Evolutionary conservation across 164 flowering plant species (phyloP), one percentile per base, ranked within the genome.

Genomic region (Buxus sempervirens): DNA sequence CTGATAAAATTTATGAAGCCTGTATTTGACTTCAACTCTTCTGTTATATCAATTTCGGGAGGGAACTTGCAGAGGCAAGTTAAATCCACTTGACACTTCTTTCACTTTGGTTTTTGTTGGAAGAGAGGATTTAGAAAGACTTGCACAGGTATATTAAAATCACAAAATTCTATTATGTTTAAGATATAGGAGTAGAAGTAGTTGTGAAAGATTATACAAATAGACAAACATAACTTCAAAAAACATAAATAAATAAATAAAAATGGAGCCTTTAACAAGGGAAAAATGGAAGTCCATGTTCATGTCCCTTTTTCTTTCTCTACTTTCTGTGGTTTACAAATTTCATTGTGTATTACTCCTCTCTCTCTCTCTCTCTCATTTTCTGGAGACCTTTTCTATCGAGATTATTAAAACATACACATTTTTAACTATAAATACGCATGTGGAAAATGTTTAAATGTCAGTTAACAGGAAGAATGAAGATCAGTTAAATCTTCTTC

Each of bases 21-120:
- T 14, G 96, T 94, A 22, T 91, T 87, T 72, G 90, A 81, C 21
- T 90, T 94, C 81, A 94, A 91, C 68, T 78, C 95, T 15, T 90
- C 97, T 1, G 76, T 81, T 65, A 18, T 94, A 69, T 83, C 82
- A n/a, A 70, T 94, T 54, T 80, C 88, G 16, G 95, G 97, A 38
- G 98, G 97, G 4, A 82, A 82, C 72, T 68, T 88, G 74, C 76
- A 75, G 75, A 90, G 91, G 97, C 77, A 73, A 80, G 88, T 76
- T 68, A 22, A 28, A 32, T 53, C 27, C 4, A 53, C 59, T 58
- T 26, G n/a, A n/a, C 36, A 12, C 51, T 65, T 57, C 58, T 32
- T 58, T 58, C 48, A 21, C 22, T 55, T 45, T 21, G 24, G 55
- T 67, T 4, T 25, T 18, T 48, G 7, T 25, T 25, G 36, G 54